Conservation (phyloP, 2,329 filamentous ascomycete species). For the Exserohilum turcica region DNA sequence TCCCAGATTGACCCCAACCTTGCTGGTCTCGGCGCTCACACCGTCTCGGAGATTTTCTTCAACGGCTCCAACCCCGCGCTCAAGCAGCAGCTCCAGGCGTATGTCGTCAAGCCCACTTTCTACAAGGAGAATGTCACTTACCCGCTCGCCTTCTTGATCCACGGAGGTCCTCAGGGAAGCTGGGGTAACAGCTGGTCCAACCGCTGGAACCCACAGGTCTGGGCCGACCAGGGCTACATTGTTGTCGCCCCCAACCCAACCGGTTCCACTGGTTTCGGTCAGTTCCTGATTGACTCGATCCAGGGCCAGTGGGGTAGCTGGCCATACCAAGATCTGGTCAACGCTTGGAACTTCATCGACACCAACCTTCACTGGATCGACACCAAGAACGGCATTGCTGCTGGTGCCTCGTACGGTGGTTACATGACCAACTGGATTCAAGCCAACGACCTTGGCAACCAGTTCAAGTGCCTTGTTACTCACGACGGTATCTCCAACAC, state of each 20-base stretch:
- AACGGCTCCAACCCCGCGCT: conserved; percentile 61
- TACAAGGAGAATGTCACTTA: conserved; percentile 76
- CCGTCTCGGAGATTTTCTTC: conserved; percentile 74
- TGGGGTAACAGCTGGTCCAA: conserved; percentile 79
- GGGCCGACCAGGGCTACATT: conserved; percentile 85
- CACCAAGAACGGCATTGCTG: conserved; percentile 70
- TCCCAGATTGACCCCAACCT: conserved; percentile 66
- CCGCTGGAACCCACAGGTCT: conserved; percentile 83
- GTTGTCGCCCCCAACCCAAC: conserved; percentile 83
- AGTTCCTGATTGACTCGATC: conserved; percentile 77
- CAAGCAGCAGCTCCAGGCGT: conserved; percentile 67
- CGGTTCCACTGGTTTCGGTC: conserved; percentile 83
- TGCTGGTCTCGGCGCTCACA: conserved; percentile 66
- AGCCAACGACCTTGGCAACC: conserved; percentile 77
- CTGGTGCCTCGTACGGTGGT: conserved; percentile 64
- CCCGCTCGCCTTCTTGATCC: conserved; percentile 77
- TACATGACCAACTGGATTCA: conserved; percentile 79
- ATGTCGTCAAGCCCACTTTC: conserved; percentile 65
- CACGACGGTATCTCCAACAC: conserved; percentile 83
- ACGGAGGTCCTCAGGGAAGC: conserved; percentile 79
- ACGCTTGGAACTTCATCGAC: conserved; percentile 75
- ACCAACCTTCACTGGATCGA: conserved; percentile 70
- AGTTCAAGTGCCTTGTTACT: conserved; percentile 86
- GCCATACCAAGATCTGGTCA: conserved; percentile 82
- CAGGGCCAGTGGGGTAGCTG: conserved; percentile 81